These are phyloP conservation scores for Orbilia oligospora DNA, from an alignment of 2,329 filamentous ascomycete genomes.

Conservation along the genomic window DNA sequence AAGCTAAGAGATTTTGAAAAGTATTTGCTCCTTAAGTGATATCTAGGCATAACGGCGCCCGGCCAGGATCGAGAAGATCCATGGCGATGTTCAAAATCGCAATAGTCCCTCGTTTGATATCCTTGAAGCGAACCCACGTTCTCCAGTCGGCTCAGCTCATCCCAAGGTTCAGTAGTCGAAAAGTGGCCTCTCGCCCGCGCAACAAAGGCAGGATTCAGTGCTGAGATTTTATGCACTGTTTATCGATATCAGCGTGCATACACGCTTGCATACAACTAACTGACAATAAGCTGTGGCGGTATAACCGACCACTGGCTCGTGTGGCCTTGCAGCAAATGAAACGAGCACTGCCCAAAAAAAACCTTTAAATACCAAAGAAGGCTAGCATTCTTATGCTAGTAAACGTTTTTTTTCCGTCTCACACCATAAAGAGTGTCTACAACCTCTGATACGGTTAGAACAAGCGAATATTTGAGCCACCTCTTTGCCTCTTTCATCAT, in stretches of 20 bases:
- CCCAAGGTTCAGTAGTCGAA: constrained; percentile 29
- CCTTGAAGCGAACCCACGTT: constrained; percentile 54
- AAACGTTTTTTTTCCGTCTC: background rate
- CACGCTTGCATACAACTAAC: constrained; percentile 24
- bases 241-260: constrained; percentile 46
- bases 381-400: constrained; percentile 19
- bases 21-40: constrained; percentile 25
- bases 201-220: constrained; percentile 38
- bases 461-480: constrained; percentile 28
- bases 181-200: constrained; percentile 42
- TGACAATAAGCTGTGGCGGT: constrained; percentile 18
- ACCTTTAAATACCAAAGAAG: constrained; percentile 26
- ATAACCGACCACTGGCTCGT: constrained; percentile 31
- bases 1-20: constrained; percentile 22
- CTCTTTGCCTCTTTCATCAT: constrained; percentile 44
- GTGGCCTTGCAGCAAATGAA: constrained; percentile 33
- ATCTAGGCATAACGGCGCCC: constrained; percentile 8
- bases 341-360: constrained; percentile 47
- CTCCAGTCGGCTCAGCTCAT: constrained; percentile 39
- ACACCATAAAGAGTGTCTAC: constrained; percentile 27
- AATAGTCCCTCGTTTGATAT: constrained; percentile 45
- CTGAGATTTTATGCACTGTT: constrained; percentile 41
- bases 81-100: constrained; percentile 40
- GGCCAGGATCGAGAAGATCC: constrained; percentile 32
- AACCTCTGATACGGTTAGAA: constrained; percentile 22